Conservation (phyloP, 305 asterid species). For the Striga hermonthica region DNA sequence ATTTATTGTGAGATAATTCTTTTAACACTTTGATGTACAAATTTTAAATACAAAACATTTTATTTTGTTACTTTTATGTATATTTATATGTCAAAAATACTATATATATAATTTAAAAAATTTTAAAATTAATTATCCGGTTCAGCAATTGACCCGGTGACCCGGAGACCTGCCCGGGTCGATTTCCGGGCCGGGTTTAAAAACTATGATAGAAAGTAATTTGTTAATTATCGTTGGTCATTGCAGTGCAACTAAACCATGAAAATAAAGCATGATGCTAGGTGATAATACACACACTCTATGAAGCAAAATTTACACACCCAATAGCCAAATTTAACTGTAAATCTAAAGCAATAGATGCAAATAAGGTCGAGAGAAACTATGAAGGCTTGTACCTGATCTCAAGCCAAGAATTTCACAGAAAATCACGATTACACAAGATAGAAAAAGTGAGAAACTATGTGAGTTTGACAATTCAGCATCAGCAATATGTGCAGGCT, state of each 20-base stretch:
- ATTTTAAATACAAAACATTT: too few relatives aligned
- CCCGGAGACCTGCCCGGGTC: too few relatives aligned
- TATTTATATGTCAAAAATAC: too few relatives aligned
- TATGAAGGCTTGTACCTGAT: not conserved
- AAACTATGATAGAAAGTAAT: too few relatives aligned
- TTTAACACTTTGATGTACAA: too few relatives aligned
- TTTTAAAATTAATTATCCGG: too few relatives aligned
- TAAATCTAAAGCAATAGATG: not conserved
- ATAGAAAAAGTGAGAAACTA: conserved; percentile 5
- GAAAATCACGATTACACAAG: not conserved
- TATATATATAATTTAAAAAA: too few relatives aligned
- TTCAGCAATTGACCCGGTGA: too few relatives aligned
- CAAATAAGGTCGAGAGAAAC: not conserved
- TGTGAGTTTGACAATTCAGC: conserved; percentile 1
- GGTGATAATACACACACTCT: not conserved
- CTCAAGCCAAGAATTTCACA: not conserved
- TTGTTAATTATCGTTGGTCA: not conserved
- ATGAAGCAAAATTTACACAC: too few relatives aligned
- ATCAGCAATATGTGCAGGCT: not conserved
- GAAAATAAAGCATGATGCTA: not conserved
- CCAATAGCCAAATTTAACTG: not conserved
- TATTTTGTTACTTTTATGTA: too few relatives aligned
- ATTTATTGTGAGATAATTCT: too few relatives aligned
- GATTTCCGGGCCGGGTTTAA: too few relatives aligned
- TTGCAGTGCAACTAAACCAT: not conserved